These are phyloP conservation scores for Podaxis sp. DNA, from an alignment of 768 basidiomycete species.

Conservation along the genomic window DNA sequence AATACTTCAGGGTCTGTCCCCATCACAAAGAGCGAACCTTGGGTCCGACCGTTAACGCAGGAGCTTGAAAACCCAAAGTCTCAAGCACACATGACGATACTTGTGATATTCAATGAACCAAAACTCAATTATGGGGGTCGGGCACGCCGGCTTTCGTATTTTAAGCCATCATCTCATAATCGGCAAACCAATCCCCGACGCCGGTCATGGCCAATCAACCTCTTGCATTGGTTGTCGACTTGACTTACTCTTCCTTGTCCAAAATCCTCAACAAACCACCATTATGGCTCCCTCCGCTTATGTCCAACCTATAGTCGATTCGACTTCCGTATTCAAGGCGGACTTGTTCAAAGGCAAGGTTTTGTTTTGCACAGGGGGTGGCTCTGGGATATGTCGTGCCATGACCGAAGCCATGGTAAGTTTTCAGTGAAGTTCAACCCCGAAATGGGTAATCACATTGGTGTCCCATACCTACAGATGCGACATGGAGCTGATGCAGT, in stretches of 20 bases:
- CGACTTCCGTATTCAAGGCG: conserved; percentile 65
- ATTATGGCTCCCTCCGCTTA: conserved; percentile 42
- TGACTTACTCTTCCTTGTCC: not conserved
- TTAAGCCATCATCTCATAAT: no score
- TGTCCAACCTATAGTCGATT: conserved; percentile 48
- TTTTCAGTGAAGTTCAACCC: conserved; percentile 15
- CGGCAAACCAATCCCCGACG: not conserved
- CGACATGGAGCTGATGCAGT: conserved; percentile 76
- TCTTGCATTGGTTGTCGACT: not conserved
- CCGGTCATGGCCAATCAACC: not conserved
- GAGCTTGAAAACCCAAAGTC: no score
- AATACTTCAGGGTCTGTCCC: no score
- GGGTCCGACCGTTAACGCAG: no score
- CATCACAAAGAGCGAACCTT: no score
- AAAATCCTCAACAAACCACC: conserved; percentile 1
- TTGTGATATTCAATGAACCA: no score
- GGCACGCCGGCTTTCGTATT: no score
- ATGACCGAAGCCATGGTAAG: conserved; percentile 85
- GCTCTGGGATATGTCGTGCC: conserved; percentile 87
- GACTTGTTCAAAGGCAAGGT: conserved; percentile 92
- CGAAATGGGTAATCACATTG: conserved; percentile 16
- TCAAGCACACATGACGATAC: no score
- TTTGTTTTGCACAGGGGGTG: conserved; percentile 88
- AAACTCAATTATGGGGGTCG: no score
- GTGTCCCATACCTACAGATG: conserved; percentile 50